phyloP scores from a whole-genome alignment of 805 yeast genomes.

The Starmerella ratchasimensis region DNA sequence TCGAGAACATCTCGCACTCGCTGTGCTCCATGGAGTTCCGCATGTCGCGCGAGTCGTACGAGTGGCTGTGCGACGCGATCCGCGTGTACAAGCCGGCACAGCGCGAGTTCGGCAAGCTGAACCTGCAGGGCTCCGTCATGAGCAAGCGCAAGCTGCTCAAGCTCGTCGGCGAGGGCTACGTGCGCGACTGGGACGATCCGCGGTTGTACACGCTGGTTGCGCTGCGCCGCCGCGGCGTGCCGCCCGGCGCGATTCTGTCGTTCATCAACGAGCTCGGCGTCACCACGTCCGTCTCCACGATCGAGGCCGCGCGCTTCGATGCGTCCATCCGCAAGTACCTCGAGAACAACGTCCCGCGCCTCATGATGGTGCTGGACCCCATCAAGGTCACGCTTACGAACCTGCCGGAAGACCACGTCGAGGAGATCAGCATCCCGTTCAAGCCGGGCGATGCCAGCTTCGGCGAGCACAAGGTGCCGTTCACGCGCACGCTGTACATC shows the following conservation, averaged over 20 bases:
- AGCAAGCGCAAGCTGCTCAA: constrained; percentile 93
- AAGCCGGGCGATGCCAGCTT: constrained; percentile 72
- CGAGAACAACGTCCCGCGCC: constrained; percentile 84
- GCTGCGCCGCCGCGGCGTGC: constrained; percentile 91
- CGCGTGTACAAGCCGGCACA: constrained; percentile 97
- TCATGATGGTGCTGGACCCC: constrained; percentile 87
- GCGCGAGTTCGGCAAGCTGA: constrained; percentile 94
- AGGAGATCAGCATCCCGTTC: constrained; percentile 64
- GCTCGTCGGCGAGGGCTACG: constrained; percentile 65
- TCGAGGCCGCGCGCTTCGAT: constrained; percentile 82
- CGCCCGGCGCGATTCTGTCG: constrained; percentile 92
- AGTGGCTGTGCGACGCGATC: constrained; percentile 93
- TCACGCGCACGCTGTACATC: constrained; percentile 65
- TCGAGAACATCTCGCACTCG: constrained; percentile 92
- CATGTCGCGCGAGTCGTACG: constrained; percentile 85
- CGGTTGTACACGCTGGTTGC: constrained; percentile 89
- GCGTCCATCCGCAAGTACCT: constrained; percentile 73
- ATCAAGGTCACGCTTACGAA: constrained; percentile 71
- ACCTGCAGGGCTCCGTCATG: constrained; percentile 84
- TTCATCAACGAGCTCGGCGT: constrained; percentile 94
- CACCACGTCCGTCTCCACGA: constrained; percentile 82
- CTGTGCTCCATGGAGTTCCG: constrained; percentile 93
- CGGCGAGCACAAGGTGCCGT: constrained; percentile 63
- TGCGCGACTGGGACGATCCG: constrained; percentile 98
- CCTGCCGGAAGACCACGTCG: constrained; percentile 59